Evolutionary conservation across 1,284 basidiomycete genomes (phyloP).

Genomic region (Microbotryum scabiosae): DNA sequence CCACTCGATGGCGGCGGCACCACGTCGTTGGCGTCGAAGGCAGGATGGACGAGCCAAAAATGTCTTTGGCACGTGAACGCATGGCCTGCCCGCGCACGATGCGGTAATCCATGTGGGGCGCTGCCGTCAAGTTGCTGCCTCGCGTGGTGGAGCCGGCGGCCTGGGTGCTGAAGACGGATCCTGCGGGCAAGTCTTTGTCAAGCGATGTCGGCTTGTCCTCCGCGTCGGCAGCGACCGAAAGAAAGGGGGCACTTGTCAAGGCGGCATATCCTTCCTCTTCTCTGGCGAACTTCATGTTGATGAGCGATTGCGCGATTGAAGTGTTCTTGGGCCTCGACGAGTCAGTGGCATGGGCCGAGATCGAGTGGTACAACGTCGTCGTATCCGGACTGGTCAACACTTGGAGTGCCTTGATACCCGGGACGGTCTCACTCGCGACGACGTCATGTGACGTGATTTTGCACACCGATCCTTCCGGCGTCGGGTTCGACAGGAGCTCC

Average conservation of each 20-base stretch:
- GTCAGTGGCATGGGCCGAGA: neutral
- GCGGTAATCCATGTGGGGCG: constrained; percentile 34
- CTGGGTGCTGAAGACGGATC: constrained; percentile 6
- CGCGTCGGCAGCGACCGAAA: neutral
- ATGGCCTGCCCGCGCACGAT: constrained; percentile 31
- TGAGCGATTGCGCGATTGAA: constrained; percentile 27
- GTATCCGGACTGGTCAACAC: constrained; percentile 21
- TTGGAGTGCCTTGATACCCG: constrained; percentile 15
- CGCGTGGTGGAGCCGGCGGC: neutral
- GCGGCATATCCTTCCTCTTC: neutral
- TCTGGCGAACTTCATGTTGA: constrained; percentile 30
- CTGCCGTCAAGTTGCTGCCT: constrained; percentile 5
- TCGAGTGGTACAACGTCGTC: constrained; percentile 27
- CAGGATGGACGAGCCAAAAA: constrained; percentile 22
- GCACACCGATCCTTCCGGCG: constrained; percentile 11
- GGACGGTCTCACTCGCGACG: constrained; percentile 8
- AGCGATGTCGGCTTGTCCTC: constrained; percentile 8
- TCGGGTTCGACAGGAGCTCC: constrained; percentile 18
- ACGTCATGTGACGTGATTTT: constrained; percentile 11
- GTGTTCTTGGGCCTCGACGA: neutral
- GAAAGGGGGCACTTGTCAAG: neutral
- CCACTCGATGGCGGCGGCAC: constrained; percentile 29
- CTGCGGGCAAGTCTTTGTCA: neutral
- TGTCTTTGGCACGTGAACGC: constrained; percentile 26
- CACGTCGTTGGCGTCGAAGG: constrained; percentile 13